phyloP scores from a whole-genome alignment of 78 protist genomes.

The Cavenderia fasciculata region DNA sequence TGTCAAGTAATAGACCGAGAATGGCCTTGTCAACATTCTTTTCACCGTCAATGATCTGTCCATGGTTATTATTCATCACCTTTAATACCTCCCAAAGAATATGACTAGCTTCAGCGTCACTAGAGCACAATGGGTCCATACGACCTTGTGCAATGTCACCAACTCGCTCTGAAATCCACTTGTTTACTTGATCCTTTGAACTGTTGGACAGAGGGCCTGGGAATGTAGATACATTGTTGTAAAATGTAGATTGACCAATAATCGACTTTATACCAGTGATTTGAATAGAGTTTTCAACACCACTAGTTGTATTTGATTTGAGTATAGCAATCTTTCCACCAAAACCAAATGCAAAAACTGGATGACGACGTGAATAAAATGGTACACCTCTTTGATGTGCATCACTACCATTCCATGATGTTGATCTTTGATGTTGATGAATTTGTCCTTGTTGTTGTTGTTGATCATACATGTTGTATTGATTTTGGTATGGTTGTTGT shows the following conservation, averaged over 20 bases:
- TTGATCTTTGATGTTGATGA: conserved; percentile 23
- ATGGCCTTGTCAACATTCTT: conserved; percentile 33
- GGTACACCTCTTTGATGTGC: conserved; percentile 14
- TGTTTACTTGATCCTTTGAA: conserved; percentile 45
- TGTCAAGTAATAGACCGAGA: conserved; percentile 13
- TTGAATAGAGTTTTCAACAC: conserved; percentile 3
- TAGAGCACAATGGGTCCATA: conserved; percentile 13
- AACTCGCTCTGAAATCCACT: conserved; percentile 58
- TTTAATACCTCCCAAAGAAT: conserved; percentile 48
- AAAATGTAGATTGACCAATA: background rate
- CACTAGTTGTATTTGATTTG: background rate
- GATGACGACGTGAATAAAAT: conserved; percentile 59
- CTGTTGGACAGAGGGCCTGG: conserved; percentile 64
- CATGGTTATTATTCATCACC: conserved; percentile 18
- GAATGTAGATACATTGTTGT: conserved; percentile 43
- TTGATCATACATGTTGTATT: too few species aligned
- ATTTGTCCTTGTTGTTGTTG: background rate
- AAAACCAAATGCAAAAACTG: conserved; percentile 77
- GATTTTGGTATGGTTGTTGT: too few species aligned
- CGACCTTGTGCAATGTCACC: conserved; percentile 29
- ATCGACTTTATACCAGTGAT: background rate
- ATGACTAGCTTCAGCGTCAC: conserved; percentile 45
- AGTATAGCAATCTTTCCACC: conserved; percentile 57
- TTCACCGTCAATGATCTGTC: conserved; percentile 3
- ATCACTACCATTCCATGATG: conserved; percentile 4